Conservation (phyloP, 2,329 filamentous ascomycete species). For the Colletotrichum paranaense region DNA sequence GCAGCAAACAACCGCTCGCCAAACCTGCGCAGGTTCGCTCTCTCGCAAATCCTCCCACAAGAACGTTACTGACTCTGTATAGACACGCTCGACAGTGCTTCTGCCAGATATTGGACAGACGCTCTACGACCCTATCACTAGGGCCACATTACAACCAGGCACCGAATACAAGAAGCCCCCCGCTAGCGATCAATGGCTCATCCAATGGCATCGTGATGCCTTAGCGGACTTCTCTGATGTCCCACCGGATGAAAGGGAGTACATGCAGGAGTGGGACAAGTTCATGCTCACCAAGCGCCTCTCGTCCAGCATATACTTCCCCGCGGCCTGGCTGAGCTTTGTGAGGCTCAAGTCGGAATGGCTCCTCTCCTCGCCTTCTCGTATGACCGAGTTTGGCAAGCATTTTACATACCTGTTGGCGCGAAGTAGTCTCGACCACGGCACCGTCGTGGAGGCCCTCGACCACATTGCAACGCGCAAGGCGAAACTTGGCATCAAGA, state of each 20-base stretch:
- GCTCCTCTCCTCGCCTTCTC: constrained; percentile 60
- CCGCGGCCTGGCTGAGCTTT: constrained; percentile 64
- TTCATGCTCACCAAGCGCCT: constrained; percentile 64
- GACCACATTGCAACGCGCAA: constrained; percentile 56
- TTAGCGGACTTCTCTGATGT: constrained; percentile 69
- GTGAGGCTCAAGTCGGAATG: constrained; percentile 61
- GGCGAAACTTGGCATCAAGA: constrained; percentile 39
- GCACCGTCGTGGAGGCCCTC: constrained; percentile 55
- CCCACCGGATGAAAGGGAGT: constrained; percentile 65
- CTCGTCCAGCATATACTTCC: constrained; percentile 63
- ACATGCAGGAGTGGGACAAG: constrained; percentile 68
- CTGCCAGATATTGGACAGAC: constrained; percentile 63
- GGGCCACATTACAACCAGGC: constrained; percentile 61
- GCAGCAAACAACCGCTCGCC: constrained; percentile 5
- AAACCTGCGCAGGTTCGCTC: constrained; percentile 15
- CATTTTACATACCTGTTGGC: constrained; percentile 64
- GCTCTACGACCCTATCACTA: constrained; percentile 69
- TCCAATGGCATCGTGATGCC: constrained; percentile 69
- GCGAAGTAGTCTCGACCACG: constrained; percentile 58
- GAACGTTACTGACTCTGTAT: constrained; percentile 1
- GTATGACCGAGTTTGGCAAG: constrained; percentile 66
- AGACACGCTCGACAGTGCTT: constrained; percentile 41
- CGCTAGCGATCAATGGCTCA: constrained; percentile 63
- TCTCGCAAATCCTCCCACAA: background rate
- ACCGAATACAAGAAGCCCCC: constrained; percentile 55